Conservation (phyloP, 225 moss, liverwort and hornwort genomes). For the Polytrichum formosum region DNA sequence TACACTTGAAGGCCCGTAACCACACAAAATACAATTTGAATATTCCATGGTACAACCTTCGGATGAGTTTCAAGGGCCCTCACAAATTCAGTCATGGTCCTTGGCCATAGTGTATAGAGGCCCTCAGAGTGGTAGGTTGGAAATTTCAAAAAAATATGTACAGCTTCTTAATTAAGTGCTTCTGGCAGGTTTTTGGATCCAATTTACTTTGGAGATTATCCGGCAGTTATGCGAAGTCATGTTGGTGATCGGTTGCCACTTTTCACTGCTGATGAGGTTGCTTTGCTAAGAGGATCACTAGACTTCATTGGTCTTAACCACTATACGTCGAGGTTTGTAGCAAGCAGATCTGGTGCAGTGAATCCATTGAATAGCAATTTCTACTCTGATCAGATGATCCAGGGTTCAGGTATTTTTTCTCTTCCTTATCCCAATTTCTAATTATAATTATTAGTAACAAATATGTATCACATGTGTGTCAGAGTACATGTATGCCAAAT, state of each 20-base stretch:
- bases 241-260: slow-evolving; percentile 63
- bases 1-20: no score
- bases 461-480: no score
- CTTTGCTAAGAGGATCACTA: slow-evolving; percentile 52
- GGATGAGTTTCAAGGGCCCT: no score
- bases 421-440: neutral
- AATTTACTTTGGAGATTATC: slow-evolving; percentile 80
- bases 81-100: no score
- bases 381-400: slow-evolving; percentile 59
- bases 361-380: slow-evolving; percentile 39
- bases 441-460: neutral
- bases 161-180: neutral
- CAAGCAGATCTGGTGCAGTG: slow-evolving; percentile 35
- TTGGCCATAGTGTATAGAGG: no score
- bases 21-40: no score
- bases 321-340: slow-evolving; percentile 61
- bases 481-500: neutral
- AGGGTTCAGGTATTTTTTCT: slow-evolving; percentile 37
- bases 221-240: slow-evolving; percentile 62
- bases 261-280: slow-evolving; percentile 45
- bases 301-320: slow-evolving; percentile 90
- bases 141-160: neutral
- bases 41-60: no score
- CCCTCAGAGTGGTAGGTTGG: neutral
- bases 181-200: slow-evolving; percentile 79